Conservation (phyloP, 495 filamentous ascomycete species). For the Tetracladium setigerum region DNA sequence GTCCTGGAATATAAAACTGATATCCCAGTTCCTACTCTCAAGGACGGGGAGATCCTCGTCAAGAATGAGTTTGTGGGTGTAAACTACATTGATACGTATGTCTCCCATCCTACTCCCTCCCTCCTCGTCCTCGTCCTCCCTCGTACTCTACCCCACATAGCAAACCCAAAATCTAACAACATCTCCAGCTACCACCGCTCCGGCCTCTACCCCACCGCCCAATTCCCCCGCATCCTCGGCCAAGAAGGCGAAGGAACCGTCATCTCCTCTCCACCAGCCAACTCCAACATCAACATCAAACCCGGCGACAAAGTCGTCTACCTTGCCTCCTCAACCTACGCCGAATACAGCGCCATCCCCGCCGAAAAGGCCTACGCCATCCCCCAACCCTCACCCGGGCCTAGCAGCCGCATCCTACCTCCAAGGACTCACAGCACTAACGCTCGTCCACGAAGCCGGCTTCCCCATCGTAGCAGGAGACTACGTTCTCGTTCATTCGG, state of each 20-base stretch:
- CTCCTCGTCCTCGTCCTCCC: neutral
- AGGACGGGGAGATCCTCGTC: conserved; percentile 69
- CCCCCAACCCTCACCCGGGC: conserved; percentile 54
- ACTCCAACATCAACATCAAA: conserved; percentile 39
- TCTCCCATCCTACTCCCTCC: conserved; percentile 1
- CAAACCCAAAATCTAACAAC: conserved; percentile 20
- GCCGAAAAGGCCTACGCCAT: conserved; percentile 52
- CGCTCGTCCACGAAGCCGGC: conserved; percentile 65
- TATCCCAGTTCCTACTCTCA: conserved; percentile 64
- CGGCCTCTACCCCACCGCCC: conserved; percentile 71
- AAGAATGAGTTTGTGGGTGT: conserved; percentile 81
- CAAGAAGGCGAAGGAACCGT: conserved; percentile 67
- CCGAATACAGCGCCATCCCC: conserved; percentile 64
- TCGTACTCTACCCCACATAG: neutral
- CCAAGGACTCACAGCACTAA: conserved; percentile 82
- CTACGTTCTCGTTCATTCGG: conserved; percentile 84
- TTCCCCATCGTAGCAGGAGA: conserved; percentile 66
- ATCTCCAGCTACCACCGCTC: conserved; percentile 75
- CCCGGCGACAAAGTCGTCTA: conserved; percentile 64
- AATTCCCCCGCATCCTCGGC: conserved; percentile 69
- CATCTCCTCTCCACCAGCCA: conserved; percentile 26
- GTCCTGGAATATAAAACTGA: conserved; percentile 70
- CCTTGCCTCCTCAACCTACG: conserved; percentile 57
- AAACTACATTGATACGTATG: conserved; percentile 80
- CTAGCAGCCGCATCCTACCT: conserved; percentile 62